phyloP scores from a whole-genome alignment of 2,329 filamentous ascomycete genomes.

The Alternaria brassicae region DNA sequence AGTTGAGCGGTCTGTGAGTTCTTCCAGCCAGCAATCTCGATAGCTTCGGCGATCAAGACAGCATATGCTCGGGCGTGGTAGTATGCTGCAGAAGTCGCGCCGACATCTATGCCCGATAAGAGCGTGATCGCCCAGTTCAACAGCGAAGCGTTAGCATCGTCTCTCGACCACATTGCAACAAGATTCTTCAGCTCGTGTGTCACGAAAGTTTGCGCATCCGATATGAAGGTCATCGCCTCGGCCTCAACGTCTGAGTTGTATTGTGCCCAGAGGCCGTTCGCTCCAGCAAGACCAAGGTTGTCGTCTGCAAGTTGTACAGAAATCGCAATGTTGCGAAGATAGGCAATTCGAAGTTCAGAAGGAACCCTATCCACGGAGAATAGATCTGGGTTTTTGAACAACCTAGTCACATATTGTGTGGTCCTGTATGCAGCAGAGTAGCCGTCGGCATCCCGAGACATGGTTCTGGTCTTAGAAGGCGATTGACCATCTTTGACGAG shows the following conservation, averaged over 20 bases:
- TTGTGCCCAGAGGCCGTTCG: constrained; percentile 61
- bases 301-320: constrained; percentile 65
- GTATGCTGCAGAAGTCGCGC: constrained; percentile 46
- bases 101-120: constrained; percentile 32
- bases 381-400: constrained; percentile 59
- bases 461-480: constrained; percentile 31
- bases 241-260: constrained; percentile 58
- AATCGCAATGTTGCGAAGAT: constrained; percentile 62
- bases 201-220: constrained; percentile 59
- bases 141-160: constrained; percentile 27
- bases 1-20: constrained; percentile 43
- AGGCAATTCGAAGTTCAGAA: constrained; percentile 19
- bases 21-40: constrained; percentile 54
- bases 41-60: constrained; percentile 47
- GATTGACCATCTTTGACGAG: constrained; percentile 57
- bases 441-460: constrained; percentile 70
- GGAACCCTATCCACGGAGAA: constrained; percentile 45
- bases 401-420: constrained; percentile 70
- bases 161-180: constrained; percentile 21
- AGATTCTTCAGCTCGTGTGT: constrained; percentile 50
- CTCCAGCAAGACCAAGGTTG: constrained; percentile 63
- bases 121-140: constrained; percentile 34
- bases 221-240: constrained; percentile 62
- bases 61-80: constrained; percentile 53
- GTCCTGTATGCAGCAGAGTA: constrained; percentile 78